Conservation (phyloP, 371 early-diverging fungal genomes). For the Paramicrosporidium saccamoebae region DNA sequence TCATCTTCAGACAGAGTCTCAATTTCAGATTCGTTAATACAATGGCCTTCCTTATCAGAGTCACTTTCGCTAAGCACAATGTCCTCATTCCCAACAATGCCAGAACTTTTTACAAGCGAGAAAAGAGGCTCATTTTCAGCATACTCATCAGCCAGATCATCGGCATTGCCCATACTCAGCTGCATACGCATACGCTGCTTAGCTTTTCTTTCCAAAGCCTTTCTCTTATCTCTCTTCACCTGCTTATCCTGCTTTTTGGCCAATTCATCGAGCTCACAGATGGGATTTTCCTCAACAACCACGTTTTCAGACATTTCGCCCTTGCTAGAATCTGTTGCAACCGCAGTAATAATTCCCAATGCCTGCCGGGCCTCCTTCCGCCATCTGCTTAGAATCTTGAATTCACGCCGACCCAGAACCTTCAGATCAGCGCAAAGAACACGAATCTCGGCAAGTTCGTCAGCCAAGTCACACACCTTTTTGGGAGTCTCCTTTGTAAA, state of each 20-base stretch:
- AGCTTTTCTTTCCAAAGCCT: constrained; percentile 32
- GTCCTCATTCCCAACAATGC: constrained; percentile 5
- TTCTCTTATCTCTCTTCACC: constrained; percentile 16
- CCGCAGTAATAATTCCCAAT: too few relatives aligned
- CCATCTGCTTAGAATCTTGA: constrained; percentile 62
- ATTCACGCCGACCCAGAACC: constrained; percentile 69
- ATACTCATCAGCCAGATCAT: constrained; percentile 45
- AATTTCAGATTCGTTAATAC: not conserved
- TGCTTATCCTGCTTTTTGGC: constrained; percentile 16
- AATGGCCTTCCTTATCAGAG: not conserved
- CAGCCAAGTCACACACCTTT: constrained; percentile 10
- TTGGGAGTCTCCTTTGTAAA: constrained; percentile 30
- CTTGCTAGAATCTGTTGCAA: too few relatives aligned
- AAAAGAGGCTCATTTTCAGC: constrained; percentile 17
- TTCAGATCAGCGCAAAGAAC: constrained; percentile 48
- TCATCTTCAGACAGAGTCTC: too few relatives aligned
- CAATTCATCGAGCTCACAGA: constrained; percentile 12
- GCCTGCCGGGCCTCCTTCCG: constrained; percentile 24
- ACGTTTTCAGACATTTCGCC: constrained; percentile 5
- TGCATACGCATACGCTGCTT: constrained; percentile 52
- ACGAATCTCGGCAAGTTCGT: constrained; percentile 26
- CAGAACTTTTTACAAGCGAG: constrained; percentile 14
- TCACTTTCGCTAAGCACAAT: not conserved
- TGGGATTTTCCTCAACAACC: constrained; percentile 1
- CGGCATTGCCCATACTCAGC: constrained; percentile 62